Conservation (phyloP, 768 basidiomycete species). For the Serendipita sp. region DNA sequence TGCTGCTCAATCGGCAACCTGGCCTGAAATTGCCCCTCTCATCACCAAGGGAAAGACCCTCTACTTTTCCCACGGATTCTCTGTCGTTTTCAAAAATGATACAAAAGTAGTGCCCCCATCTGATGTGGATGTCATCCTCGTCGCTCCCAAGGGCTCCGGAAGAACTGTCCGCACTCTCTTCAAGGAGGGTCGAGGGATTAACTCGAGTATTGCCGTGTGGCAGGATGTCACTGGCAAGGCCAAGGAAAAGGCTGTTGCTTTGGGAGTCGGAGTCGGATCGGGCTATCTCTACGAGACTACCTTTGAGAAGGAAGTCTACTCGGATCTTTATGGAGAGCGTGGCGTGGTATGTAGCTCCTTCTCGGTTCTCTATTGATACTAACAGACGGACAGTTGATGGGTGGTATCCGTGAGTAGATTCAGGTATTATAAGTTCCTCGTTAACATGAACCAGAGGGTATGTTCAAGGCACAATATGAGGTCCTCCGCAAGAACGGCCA, state of each 20-base stretch:
- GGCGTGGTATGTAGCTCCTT: conserved; percentile 63
- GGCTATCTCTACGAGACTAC: conserved; percentile 99
- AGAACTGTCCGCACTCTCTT: conserved; percentile 98
- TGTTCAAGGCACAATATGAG: conserved; percentile 98
- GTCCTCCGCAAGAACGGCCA: conserved; percentile 93
- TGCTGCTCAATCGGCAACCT: conserved; percentile 95
- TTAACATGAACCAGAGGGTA: conserved; percentile 47
- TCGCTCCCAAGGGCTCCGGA: conserved; percentile 97
- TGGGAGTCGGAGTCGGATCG: conserved; percentile 88
- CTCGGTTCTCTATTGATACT: not conserved
- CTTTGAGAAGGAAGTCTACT: conserved; percentile 99
- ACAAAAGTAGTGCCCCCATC: conserved; percentile 82
- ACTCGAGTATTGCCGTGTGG: conserved; percentile 85
- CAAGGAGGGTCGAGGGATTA: conserved; percentile 99
- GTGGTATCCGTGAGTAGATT: conserved; percentile 70
- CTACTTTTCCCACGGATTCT: conserved; percentile 99
- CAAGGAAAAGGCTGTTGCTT: conserved; percentile 87
- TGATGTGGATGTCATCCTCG: conserved; percentile 97
- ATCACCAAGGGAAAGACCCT: conserved; percentile 99
- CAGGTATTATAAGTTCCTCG: not conserved
- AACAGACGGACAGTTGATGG: conserved; percentile 57
- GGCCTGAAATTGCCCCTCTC: conserved; percentile 75
- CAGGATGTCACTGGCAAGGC: conserved; percentile 98
- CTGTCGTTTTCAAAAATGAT: conserved; percentile 93
- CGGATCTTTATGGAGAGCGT: conserved; percentile 98